Evolutionary conservation across 2,329 filamentous ascomycete genomes (phyloP).

Genomic region (Trichoderma asperellum): DNA sequence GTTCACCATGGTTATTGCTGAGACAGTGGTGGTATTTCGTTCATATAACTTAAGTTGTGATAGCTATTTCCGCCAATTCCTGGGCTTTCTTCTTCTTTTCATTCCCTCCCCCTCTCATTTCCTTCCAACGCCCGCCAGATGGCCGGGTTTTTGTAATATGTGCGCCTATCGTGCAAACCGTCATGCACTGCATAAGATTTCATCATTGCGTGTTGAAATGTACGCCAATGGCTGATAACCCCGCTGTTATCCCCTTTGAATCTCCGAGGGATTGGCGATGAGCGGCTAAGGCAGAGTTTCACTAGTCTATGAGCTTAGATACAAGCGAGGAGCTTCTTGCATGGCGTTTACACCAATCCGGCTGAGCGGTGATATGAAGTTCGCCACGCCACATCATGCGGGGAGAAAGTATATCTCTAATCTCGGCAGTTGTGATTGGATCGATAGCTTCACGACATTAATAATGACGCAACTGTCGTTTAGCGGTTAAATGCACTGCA

Average conservation of each 20-base stretch:
- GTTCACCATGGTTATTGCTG: background rate
- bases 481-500: background rate
- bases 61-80: background rate
- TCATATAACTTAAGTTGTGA: background rate
- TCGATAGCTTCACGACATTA: background rate
- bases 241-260: background rate
- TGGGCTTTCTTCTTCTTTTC: background rate
- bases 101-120: background rate
- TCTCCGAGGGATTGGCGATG: background rate
- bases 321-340: background rate
- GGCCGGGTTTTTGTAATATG: conserved; percentile 8
- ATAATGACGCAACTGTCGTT: background rate
- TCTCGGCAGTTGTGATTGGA: background rate
- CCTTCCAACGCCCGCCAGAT: background rate
- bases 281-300: conserved; percentile 7
- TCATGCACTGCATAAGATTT: background rate
- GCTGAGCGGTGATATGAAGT: background rate
- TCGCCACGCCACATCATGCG: background rate
- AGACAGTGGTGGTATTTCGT: background rate
- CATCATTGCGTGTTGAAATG: background rate
- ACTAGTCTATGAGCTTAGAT: conserved; percentile 6
- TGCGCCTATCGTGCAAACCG: background rate
- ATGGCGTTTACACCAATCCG: conserved; percentile 6
- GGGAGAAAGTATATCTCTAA: background rate
- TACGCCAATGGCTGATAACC: background rate